Base-by-base conservation (phyloP, 2,329 filamentous ascomycete genomes). In the Colletotrichum horii region DNA sequence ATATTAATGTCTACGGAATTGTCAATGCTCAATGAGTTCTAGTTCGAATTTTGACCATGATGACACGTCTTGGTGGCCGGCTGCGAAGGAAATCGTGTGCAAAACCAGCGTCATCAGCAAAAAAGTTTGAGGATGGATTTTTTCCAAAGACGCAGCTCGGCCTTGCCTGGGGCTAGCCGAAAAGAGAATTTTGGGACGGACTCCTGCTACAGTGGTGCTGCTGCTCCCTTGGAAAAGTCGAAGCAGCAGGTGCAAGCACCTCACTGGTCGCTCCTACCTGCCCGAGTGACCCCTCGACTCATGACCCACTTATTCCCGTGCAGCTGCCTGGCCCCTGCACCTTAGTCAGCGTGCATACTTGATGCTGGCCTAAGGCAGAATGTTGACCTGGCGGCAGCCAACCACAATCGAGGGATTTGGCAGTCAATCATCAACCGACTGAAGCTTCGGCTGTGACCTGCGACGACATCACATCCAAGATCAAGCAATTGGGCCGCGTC, bases 1-100 rank as follows among this genome's bases (percentile, higher is more conserved):
- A 90, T 90, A 91, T 85, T 83, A 85, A 86, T 82, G 88, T 93
- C 91, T 88, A 88, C 84, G 80, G 83, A 89, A 86, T 84, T 80
- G 83, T 86, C 85, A 79, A 78, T 80, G 80, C 85, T 87, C 83
- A 87, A 80, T 81, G 83, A 87, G 83, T 86, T 81, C 83, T 81
- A 80, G 85, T 82, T 83, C 83, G 82, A 85, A 86, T 79, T 92
- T 86, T 91, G 87, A 83, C 83, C 89, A 91, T 91, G 86, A 83
- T 88, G 87, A 89, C 86, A 84, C 81, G 82, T 84, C 84, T 87
- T 83, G 84, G 84, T 83, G 84, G 87, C 83, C 83, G 81, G 85
- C 83, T 85, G 83, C 80, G 84, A 85, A 85, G 83, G 80, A 85
- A 86, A 87, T 84, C 82, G 84, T 82, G 79, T 79, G 78, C 79